Evolutionary conservation across 2,329 filamentous ascomycete genomes (phyloP), one percentile per base, ranked within the genome.

Genomic region (Diplodia seriata): DNA sequence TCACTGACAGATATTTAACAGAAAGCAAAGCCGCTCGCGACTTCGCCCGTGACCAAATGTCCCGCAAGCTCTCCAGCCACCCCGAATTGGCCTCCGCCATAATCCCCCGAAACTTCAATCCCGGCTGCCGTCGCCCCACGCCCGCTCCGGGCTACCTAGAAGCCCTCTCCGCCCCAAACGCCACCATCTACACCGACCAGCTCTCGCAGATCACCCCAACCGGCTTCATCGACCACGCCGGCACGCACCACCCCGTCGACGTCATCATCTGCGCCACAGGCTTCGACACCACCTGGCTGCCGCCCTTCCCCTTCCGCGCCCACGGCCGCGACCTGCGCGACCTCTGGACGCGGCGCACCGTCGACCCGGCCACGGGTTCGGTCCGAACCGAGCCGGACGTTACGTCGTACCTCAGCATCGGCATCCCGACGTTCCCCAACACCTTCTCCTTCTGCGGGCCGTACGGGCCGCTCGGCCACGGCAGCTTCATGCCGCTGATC

Each of bases 131-230:
- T 7, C 71, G 82, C 18, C 75, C 84, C 38, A 84, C 81, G 0
- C 82, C 82, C 0, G 84, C 83, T 1, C 82, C 84, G 70, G 82
- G 82, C 1, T 85, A 85, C 69, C 83, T 85, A 79, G 70, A 77
- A 55, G 83, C 83, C 1, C 82, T 85, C 53, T 82, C 84, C 69
- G 77, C 85, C 61, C 74, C 77, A 4, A 85, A 85, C 67, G 81
- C 85, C 1, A 80, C 84, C 70, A 82, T 85, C 0, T 81, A 84
- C 70, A 85, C 84, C 71, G 81, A 82, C 2, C 75, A 79, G 1
- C 82, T 84, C 3, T 74, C 74, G 11, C 76, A 77, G 31, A 81
- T 83, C 68, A 84, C 83, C 0, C 78, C 81, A 68, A 79, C 79
- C 3, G 82, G 82, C 1, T 78, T 83, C 1, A 75, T 84, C 1